Conservation (phyloP, 495 filamentous ascomycete genomes). For the Aspergillus affinis region DNA sequence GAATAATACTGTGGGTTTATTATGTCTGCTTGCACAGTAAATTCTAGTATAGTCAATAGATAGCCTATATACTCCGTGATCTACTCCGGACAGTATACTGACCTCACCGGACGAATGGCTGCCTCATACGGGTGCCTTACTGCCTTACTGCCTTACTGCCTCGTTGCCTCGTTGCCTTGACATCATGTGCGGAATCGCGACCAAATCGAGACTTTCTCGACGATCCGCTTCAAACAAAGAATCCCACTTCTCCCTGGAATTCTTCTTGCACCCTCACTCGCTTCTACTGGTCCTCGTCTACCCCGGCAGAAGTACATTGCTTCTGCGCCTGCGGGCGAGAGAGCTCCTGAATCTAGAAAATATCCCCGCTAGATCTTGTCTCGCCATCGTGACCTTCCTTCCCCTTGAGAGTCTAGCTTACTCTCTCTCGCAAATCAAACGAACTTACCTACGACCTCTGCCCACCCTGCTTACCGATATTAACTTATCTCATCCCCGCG, state of each 20-base stretch:
- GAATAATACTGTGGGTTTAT: neutral
- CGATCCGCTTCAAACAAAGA: neutral
- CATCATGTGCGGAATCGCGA: neutral
- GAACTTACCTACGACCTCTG: neutral
- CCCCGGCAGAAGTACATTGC: constrained; percentile 5
- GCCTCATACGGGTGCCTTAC: constrained; percentile 16
- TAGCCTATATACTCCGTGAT: too few species aligned
- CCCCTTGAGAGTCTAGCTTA: neutral
- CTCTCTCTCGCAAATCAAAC: neutral
- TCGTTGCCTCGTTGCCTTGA: neutral
- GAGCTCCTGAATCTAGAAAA: constrained; percentile 10
- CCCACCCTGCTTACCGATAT: neutral
- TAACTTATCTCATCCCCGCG: neutral
- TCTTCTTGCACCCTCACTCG: neutral
- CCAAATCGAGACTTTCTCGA: neutral
- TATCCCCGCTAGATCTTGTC: neutral
- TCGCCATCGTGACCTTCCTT: neutral
- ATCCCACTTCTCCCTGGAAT: neutral
- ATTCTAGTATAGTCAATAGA: too few species aligned
- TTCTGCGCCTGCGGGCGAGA: constrained; percentile 23
- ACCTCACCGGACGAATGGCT: neutral
- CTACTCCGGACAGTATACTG: too few species aligned
- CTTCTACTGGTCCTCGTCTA: neutral
- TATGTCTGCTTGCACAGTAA: neutral
- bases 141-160: neutral